Conservation (phyloP, 257 asterid species). For the Nicotiana benthamiana region DNA sequence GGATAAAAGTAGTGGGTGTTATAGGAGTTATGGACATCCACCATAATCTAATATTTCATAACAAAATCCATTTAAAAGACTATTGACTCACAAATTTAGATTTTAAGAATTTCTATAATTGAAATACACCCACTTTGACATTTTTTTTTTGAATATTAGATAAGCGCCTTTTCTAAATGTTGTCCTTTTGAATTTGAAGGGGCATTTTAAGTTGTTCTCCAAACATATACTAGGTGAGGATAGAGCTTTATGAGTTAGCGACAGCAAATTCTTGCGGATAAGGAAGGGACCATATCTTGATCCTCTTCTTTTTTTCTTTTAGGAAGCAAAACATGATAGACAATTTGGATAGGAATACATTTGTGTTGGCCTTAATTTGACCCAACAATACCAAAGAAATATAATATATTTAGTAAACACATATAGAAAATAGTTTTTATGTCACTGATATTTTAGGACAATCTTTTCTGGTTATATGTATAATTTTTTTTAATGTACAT, state of each 20-base stretch:
- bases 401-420: neutral
- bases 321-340: neutral
- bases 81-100: too few relatives aligned
- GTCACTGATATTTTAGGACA: too few relatives aligned
- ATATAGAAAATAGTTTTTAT: neutral
- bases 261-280: neutral
- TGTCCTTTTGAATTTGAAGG: constrained; percentile 1
- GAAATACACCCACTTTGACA: too few relatives aligned
- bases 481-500: too few relatives aligned
- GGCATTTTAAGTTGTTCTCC: neutral
- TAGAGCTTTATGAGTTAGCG: neutral
- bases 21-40: too few relatives aligned
- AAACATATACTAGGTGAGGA: neutral
- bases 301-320: neutral
- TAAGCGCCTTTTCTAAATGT: neutral
- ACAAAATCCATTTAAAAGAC: too few relatives aligned
- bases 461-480: too few relatives aligned
- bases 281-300: neutral
- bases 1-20: too few relatives aligned
- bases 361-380: neutral
- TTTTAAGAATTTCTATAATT: too few relatives aligned
- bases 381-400: neutral
- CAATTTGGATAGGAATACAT: neutral
- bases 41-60: too few relatives aligned
- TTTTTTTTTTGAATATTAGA: neutral